These are phyloP conservation scores for Brassica nigra DNA, from an alignment of 345 rosid species.

Conservation along the genomic window DNA sequence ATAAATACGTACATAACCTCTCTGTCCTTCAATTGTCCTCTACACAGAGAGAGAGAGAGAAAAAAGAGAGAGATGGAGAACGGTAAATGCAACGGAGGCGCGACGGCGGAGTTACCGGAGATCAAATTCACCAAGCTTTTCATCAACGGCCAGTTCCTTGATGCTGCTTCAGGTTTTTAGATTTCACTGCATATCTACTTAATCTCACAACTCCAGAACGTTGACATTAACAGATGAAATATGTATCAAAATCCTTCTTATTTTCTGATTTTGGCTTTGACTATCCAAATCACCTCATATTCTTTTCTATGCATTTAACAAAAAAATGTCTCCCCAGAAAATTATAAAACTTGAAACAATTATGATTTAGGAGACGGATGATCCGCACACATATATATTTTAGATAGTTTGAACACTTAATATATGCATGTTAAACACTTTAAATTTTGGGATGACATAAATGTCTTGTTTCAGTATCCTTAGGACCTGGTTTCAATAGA, in stretches of 20 bases:
- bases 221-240: constrained; percentile 4
- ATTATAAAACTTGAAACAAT: background rate
- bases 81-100: constrained; percentile 44
- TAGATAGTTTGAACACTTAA: background rate
- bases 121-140: constrained; percentile 68
- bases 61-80: constrained; percentile 42
- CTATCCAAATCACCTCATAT: background rate
- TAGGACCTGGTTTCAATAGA: background rate
- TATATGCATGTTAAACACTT: background rate
- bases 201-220: constrained; percentile 14
- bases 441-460: background rate
- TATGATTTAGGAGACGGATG: background rate
- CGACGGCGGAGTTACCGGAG: constrained; percentile 44
- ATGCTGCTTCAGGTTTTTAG: constrained; percentile 59
- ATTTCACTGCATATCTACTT: background rate
- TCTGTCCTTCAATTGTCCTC: background rate
- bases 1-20: constrained; percentile 32
- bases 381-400: background rate
- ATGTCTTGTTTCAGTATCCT: background rate
- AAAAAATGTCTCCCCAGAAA: background rate
- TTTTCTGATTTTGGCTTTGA: background rate
- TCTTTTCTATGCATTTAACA: background rate
- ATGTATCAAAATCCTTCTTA: background rate
- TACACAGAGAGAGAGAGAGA: constrained; percentile 3
- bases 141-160: constrained; percentile 68